Conservation (phyloP, 2,329 filamentous ascomycete genomes). For the Penicillium aurantiogriseum region DNA sequence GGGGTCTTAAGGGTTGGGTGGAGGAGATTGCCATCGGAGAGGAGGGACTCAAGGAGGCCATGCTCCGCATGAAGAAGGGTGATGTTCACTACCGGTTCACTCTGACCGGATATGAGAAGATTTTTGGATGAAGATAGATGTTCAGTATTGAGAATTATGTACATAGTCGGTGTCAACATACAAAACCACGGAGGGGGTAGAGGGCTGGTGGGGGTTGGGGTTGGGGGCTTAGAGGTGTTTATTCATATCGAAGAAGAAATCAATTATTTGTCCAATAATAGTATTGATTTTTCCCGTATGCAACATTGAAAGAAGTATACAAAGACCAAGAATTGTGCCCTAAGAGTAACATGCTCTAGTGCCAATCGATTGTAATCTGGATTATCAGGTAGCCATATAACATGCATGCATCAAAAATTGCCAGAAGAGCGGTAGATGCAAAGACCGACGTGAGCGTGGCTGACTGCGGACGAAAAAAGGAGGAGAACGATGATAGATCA, state of each 20-base stretch:
- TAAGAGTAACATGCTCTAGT: too few species aligned
- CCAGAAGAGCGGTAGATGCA: neutral
- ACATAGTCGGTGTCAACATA: neutral
- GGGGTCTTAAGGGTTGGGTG: slow-evolving; percentile 67
- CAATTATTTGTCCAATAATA: neutral
- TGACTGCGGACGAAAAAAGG: neutral
- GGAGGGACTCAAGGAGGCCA: slow-evolving; percentile 66
- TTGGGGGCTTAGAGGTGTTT: neutral
- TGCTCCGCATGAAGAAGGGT: slow-evolving; percentile 67
- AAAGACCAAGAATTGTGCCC: neutral
- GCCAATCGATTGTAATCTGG: neutral
- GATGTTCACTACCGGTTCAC: slow-evolving; percentile 73
- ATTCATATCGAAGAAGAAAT: neutral
- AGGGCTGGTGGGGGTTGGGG: neutral
- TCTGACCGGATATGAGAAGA: slow-evolving; percentile 51
- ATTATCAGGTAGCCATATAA: neutral
- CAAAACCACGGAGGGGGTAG: neutral
- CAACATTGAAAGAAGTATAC: neutral
- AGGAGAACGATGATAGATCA: too few species aligned
- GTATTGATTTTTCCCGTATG: neutral
- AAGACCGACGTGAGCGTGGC: neutral
- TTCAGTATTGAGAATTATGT: neutral
- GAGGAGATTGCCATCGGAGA: slow-evolving; percentile 70
- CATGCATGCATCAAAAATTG: too few species aligned
- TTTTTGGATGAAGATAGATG: slow-evolving; percentile 24